Conservation (phyloP, 2,329 filamentous ascomycete species). For the Fusarium phyllophilum region DNA sequence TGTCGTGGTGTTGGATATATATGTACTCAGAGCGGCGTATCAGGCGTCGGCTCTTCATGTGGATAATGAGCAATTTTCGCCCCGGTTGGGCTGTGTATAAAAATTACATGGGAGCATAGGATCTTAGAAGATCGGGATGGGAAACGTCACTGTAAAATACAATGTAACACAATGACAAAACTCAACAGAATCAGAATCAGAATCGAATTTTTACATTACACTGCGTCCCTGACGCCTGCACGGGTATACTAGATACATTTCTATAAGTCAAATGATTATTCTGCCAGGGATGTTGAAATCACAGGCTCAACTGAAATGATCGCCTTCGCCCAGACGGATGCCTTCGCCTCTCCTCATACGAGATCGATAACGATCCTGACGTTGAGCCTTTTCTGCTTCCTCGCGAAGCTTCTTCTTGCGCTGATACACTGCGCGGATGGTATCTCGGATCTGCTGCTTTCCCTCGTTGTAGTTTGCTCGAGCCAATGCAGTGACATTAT, state of each 20-base stretch:
- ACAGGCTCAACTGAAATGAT: constrained; percentile 67
- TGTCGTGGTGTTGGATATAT: constrained; percentile 26
- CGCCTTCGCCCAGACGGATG: constrained; percentile 69
- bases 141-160: constrained; percentile 52
- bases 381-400: constrained; percentile 57
- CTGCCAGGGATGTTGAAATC: constrained; percentile 1
- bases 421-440: constrained; percentile 90
- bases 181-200: constrained; percentile 40
- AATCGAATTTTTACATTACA: constrained; percentile 38
- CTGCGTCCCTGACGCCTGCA: constrained; percentile 12
- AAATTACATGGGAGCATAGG: constrained; percentile 43
- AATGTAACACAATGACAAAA: constrained; percentile 52
- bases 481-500: constrained; percentile 83
- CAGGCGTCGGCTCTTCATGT: constrained; percentile 34
- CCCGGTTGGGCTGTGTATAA: constrained; percentile 47
- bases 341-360: constrained; percentile 61
- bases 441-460: constrained; percentile 77
- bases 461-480: constrained; percentile 89
- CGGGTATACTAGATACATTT: constrained; percentile 35
- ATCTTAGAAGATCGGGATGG: constrained; percentile 34
- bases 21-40: constrained; percentile 33
- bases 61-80: constrained; percentile 45
- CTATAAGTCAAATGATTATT: constrained; percentile 5
- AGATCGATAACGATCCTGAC: constrained; percentile 55
- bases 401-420: constrained; percentile 79